Base-by-base conservation (phyloP, 1,284 basidiomycete species). In the Ustilago loliicola region DNA sequence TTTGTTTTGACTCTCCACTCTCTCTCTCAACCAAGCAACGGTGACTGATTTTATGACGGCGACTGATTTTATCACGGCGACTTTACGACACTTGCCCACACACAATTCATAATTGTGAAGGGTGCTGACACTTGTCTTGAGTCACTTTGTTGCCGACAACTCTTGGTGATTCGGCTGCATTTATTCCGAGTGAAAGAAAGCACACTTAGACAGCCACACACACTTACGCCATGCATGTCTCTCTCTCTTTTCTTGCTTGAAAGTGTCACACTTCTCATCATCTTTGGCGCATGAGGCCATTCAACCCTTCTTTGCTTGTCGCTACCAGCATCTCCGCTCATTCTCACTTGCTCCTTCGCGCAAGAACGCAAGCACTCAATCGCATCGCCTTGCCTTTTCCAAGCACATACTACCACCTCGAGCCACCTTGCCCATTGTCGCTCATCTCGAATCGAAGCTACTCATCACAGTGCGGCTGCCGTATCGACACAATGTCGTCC, bases 401-500 rank as follows among this genome's bases (percentile, higher is more conserved):
- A 50, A 50, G 48, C 48, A n/a, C 42, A 13, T 9, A 17, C 23
- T 30, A 32, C 45, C 23, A 54, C 34, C 29, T 62, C 25, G 23
- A 53, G n/a, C 23, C 45, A 17, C 29, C 15, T 42, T 32, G 9
- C 32, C 15, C 30, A 8, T 34, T 34, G n/a, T 21, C 27, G 0
- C 9, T 42, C 45, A 19, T 34, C 42, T 13, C 25, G 11, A 36
- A 40, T 23, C 45, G 15, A 47, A 50, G 2, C 17, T 61, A 52
- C 42, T 67, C 66, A 0, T 56, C 57, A 34, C 34, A 36, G 13
- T 68, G 66, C 27, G 25, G 48, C 17, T 73, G 66, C 30, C 61
- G 53, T 27, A 65, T 68, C 59, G 59, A 73, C 54, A 77, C 30
- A 3, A 77, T 77, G 73, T 52, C 56, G 19, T 32, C 72, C 3